These are phyloP conservation scores for Rhizophagus clarus DNA, from an alignment of 192 early-diverging fungal genomes.

Conservation along the genomic window DNA sequence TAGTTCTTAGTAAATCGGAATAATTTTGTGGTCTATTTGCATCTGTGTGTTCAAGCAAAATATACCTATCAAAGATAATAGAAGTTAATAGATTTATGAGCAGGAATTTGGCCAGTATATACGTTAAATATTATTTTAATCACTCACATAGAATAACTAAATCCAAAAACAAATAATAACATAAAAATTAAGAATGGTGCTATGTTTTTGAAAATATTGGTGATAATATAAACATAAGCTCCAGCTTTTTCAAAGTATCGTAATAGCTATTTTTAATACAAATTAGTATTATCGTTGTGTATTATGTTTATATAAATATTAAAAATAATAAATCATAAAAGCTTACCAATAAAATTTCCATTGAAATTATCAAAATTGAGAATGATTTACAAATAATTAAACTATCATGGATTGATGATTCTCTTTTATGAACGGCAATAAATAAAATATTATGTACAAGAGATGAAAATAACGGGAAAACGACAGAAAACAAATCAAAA, in stretches of 20 bases:
- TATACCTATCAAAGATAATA: not conserved
- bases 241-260: not conserved
- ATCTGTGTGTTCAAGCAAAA: not conserved
- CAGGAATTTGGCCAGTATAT: too few relatives aligned
- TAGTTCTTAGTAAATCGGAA: not conserved
- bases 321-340: not conserved
- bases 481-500: not conserved
- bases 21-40: not conserved
- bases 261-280: not conserved
- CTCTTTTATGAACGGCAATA: too few relatives aligned
- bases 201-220: not conserved
- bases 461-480: too few relatives aligned
- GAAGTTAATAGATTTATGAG: too few relatives aligned
- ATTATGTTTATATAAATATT: too few relatives aligned
- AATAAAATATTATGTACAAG: too few relatives aligned
- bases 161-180: not conserved
- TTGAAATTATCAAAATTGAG: not conserved
- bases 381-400: too few relatives aligned
- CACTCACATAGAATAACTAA: conserved; percentile 11
- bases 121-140: too few relatives aligned
- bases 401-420: too few relatives aligned
- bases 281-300: too few relatives aligned
- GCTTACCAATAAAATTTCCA: not conserved
- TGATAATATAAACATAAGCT: conserved; percentile 11
- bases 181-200: not conserved